Conservation (phyloP, 257 asterid genomes). For the Euphrasia confusa region DNA sequence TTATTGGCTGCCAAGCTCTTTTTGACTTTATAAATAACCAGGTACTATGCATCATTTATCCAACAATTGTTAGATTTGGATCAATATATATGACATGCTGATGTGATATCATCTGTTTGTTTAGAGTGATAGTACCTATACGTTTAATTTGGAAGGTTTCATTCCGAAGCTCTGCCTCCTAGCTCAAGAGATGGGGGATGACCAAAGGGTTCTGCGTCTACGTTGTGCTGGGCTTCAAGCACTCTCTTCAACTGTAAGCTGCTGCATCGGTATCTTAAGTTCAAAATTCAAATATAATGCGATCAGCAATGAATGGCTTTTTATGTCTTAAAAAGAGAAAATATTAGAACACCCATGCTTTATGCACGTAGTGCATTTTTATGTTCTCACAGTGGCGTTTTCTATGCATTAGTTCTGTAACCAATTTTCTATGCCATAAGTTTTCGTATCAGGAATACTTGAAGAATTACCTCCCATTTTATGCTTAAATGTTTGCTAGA, state of each 20-base stretch:
- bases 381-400: no score
- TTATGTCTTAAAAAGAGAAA: no score
- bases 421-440: no score
- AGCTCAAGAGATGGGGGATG: slow-evolving; percentile 69
- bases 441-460: background rate
- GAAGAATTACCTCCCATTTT: slow-evolving; percentile 13
- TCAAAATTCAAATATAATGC: background rate
- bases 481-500: slow-evolving; percentile 10
- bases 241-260: slow-evolving; percentile 56
- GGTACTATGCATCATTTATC: slow-evolving; percentile 33
- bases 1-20: slow-evolving; percentile 59
- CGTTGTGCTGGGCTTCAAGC: slow-evolving; percentile 72
- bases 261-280: background rate
- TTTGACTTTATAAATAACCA: slow-evolving; percentile 70
- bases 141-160: slow-evolving; percentile 64
- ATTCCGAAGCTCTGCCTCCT: slow-evolving; percentile 63
- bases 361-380: no score
- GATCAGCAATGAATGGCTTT: background rate
- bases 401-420: no score
- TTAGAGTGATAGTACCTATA: slow-evolving; percentile 64
- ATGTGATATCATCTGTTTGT: slow-evolving; percentile 25
- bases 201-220: slow-evolving; percentile 39
- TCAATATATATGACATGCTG: slow-evolving; percentile 22
- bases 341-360: no score
- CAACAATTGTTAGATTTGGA: slow-evolving; percentile 6